Conservation (phyloP, 2,329 filamentous ascomycete genomes). For the Ascochyta clinopodiicola region DNA sequence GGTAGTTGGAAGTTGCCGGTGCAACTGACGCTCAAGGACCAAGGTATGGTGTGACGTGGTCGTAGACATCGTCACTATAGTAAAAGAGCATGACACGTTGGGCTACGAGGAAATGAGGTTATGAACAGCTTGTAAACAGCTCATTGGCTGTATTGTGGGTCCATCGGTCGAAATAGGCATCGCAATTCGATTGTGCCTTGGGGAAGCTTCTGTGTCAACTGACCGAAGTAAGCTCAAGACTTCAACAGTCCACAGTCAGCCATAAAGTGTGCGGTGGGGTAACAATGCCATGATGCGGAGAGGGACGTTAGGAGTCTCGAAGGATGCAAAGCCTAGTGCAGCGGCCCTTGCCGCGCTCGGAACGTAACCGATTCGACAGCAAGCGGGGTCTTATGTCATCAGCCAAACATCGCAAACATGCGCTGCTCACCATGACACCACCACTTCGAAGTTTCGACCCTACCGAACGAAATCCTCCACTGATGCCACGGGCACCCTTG, state of each 20-base stretch:
- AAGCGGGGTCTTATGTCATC: constrained; percentile 16
- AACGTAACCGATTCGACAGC: constrained; percentile 13
- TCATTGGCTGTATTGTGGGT: constrained; percentile 11
- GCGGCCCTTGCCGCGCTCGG: constrained; percentile 10
- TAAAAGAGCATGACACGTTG: constrained; percentile 2
- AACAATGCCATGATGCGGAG: background rate
- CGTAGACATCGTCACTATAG: background rate
- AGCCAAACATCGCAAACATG: constrained; percentile 34
- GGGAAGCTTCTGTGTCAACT: background rate
- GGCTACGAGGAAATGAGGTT: constrained; percentile 2
- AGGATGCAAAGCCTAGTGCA: constrained; percentile 8
- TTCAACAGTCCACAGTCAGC: background rate
- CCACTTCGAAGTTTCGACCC: constrained; percentile 18
- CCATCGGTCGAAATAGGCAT: constrained; percentile 10
- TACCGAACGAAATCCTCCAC: constrained; percentile 16
- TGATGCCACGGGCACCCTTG: constrained; percentile 26
- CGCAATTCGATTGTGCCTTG: too few species aligned
- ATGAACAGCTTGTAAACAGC: constrained; percentile 1
- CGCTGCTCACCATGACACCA: constrained; percentile 32
- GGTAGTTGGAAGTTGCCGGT: constrained; percentile 1
- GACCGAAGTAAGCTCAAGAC: background rate
- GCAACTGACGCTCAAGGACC: background rate
- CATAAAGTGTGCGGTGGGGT: background rate
- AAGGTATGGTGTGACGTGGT: background rate
- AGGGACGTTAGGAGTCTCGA: constrained; percentile 1